Evolutionary conservation across 2,329 filamentous ascomycete species (phyloP).

Genomic region (Chrysoporthe cubensis): DNA sequence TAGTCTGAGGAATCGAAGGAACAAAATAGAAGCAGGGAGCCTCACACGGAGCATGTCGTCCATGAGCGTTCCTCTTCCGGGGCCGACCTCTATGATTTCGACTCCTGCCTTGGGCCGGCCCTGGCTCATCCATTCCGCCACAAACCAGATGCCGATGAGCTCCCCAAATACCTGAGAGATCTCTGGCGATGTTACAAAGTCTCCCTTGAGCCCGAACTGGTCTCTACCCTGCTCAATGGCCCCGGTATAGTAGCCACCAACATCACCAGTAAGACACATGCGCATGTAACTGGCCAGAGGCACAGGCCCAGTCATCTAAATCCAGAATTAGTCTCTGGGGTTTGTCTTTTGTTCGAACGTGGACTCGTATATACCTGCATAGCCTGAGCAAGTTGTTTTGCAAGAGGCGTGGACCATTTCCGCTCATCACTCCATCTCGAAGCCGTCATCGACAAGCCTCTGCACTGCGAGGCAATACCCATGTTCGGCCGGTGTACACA

Average conservation of each 20-base stretch:
- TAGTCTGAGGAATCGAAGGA: not conserved
- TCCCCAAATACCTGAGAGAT: conserved; percentile 98
- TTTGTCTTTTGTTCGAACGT: not conserved
- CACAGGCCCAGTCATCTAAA: conserved; percentile 77
- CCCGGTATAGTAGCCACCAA: conserved; percentile 92
- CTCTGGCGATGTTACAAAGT: conserved; percentile 96
- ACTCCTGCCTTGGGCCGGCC: conserved; percentile 74
- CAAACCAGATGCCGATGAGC: conserved; percentile 90
- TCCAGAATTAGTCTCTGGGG: conserved; percentile 5
- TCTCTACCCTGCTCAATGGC: conserved; percentile 70
- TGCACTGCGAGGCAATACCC: conserved; percentile 19
- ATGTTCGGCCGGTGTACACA: conserved; percentile 11
- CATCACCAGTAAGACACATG: conserved; percentile 90
- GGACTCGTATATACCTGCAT: conserved; percentile 67
- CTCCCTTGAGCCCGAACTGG: conserved; percentile 89
- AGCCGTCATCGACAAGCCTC: conserved; percentile 21
- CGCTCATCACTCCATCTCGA: conserved; percentile 45
- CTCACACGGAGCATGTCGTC: conserved; percentile 87
- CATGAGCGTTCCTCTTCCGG: conserved; percentile 94
- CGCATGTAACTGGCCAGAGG: conserved; percentile 96
- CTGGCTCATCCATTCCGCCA: conserved; percentile 96
- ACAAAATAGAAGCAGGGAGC: conserved; percentile 20
- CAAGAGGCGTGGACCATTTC: conserved; percentile 90
- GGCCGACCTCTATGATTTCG: conserved; percentile 91
- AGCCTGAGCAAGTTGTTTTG: conserved; percentile 82